A percentile compares a stretch with the other conserved stretches of the same genome.
Evolutionary conservation across 306 rosid species (phyloP).

Genomic region (Lathyrus sativus): DNA sequence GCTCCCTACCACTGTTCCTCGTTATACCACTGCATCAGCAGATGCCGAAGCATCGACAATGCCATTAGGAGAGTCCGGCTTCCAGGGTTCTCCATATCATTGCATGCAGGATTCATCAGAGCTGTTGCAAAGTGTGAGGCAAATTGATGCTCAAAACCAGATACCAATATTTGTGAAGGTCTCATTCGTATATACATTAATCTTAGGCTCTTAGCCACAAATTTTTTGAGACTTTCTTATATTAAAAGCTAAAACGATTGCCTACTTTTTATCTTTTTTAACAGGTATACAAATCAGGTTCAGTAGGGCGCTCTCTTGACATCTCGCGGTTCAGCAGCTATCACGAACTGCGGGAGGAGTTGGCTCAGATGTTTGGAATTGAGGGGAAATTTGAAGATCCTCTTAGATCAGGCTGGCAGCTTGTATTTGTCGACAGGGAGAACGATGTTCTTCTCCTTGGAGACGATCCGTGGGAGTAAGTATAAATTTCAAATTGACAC

Average conservation of each 20-base stretch:
- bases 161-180: slow-evolving; percentile 81
- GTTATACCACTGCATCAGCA: slow-evolving; percentile 52
- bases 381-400: slow-evolving; percentile 91
- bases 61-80: slow-evolving; percentile 70
- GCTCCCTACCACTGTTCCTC: slow-evolving; percentile 66
- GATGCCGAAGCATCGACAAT: slow-evolving; percentile 60
- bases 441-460: slow-evolving; percentile 95
- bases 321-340: slow-evolving; percentile 93
- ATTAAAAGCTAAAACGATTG: background rate
- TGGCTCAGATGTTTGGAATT: slow-evolving; percentile 86
- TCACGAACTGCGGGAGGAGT: slow-evolving; percentile 87
- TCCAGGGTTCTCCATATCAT: slow-evolving; percentile 61
- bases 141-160: slow-evolving; percentile 62
- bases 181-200: background rate
- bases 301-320: slow-evolving; percentile 90
- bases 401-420: slow-evolving; percentile 99
- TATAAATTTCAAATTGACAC: slow-evolving; percentile 29
- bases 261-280: slow-evolving; percentile 37
- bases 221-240: slow-evolving; percentile 21
- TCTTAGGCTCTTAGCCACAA: slow-evolving; percentile 21
- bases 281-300: slow-evolving; percentile 84
- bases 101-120: slow-evolving; percentile 71
- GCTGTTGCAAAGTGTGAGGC: slow-evolving; percentile 68
- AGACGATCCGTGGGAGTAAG: slow-evolving; percentile 97
- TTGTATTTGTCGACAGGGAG: slow-evolving; percentile 99